phyloP scores from a whole-genome alignment of 108 stramenopile species.

The Fragilaria crotonensis region DNA sequence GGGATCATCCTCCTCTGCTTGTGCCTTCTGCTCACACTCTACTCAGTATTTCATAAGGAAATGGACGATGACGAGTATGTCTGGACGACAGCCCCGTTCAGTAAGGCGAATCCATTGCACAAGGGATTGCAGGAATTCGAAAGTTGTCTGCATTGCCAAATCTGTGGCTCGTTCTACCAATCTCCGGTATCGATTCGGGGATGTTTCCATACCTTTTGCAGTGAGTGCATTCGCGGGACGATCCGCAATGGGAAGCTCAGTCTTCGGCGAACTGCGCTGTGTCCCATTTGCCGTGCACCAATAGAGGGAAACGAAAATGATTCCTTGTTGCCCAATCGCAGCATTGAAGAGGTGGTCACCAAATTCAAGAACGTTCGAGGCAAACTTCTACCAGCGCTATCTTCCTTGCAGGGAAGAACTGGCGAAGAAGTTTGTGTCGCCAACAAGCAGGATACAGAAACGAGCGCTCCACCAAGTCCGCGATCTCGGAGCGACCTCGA shows the following conservation, averaged over 20 bases:
- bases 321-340: slow-evolving; percentile 1
- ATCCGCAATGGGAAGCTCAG: background rate
- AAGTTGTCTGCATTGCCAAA: slow-evolving; percentile 6
- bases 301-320: background rate
- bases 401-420: background rate
- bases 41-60: background rate
- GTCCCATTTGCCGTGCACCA: background rate
- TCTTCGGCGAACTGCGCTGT: background rate
- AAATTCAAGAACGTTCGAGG: background rate
- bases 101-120: slow-evolving; percentile 11
- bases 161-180: background rate
- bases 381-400: background rate
- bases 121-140: slow-evolving; percentile 8
- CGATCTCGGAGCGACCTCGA: no score
- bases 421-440: no score
- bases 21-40: background rate
- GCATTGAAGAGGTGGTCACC: background rate
- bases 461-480: no score
- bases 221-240: background rate
- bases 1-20: background rate
- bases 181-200: background rate
- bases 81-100: background rate
- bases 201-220: slow-evolving; percentile 1
- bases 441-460: no score
- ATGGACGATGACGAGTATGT: slow-evolving; percentile 2